Base-by-base conservation (phyloP, 2,329 filamentous ascomycete genomes). In the Fusarium xylarioides region DNA sequence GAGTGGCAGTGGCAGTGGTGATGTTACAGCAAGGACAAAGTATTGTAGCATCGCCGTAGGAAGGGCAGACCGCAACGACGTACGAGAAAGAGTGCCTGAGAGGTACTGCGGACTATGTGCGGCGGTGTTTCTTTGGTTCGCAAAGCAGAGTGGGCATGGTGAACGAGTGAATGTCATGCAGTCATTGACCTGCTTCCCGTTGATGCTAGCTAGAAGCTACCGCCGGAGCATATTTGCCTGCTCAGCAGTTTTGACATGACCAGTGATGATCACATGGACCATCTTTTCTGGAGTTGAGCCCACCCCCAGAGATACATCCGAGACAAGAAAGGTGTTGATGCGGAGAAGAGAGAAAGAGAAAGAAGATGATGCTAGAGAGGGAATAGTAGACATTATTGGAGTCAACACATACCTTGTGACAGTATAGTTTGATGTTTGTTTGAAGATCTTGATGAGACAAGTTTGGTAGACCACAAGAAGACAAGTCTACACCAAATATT, bases 241-340 rank as follows among this genome's bases (percentile, higher is more conserved):
- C 47, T 50, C 47, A 18, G 30, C 57, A 69, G 56, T 59, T 76
- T 71, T 63, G 73, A 66, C 63, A 63, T 63, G 60, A 57, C 64
- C 68, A 70, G 60, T 57, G 38, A 52, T 66, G 67, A 75, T 76
- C 74, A 76, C 74, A 76, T 76, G 74, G 74, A 30, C 67, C 66
- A 63, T 70, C 53, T 59, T 63, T 46, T 46, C 54, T 62, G 66
- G 64, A 72, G 71, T 73, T 70, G 69, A 73, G 58, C 69, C 72
- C 72, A 68, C 72, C 72, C 65, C 72, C 66, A 59, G 58, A 65
- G 46, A 69, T 53, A 49, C 57, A 73, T 54, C 72, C 69, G 55
- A 74, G 58, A 74, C 65, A 64, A 44, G 49, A 47, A 44, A 47
- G 59, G 57, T 63, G 59, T 68, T 71, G 53, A 70, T 65, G 65